Evolutionary conservation across 495 filamentous ascomycete genomes (phyloP).

Genomic region (Rusavskia elegans): DNA sequence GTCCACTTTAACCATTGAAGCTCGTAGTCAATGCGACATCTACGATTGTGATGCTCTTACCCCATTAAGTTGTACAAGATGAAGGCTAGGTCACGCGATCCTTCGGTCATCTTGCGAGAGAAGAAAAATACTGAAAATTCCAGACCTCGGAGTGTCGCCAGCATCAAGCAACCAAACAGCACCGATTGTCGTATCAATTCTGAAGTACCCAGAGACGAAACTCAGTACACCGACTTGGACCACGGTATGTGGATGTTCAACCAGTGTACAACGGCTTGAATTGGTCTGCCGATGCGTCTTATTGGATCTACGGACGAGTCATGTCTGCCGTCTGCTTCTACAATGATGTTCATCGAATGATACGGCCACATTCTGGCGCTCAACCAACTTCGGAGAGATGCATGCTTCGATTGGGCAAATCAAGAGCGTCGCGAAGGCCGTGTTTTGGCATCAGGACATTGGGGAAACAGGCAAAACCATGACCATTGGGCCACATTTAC

Average conservation of each 20-base stretch:
- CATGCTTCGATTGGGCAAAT: conserved; percentile 41
- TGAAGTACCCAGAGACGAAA: conserved; percentile 37
- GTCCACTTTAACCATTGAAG: too few relatives aligned
- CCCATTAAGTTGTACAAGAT: background rate
- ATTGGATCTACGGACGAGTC: conserved; percentile 37
- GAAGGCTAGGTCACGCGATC: background rate
- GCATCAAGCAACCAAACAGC: conserved; percentile 24
- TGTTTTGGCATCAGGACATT: conserved; percentile 73
- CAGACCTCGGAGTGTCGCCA: conserved; percentile 15
- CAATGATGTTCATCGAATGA: conserved; percentile 65
- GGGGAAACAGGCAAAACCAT: conserved; percentile 51
- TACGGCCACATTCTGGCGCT: conserved; percentile 49
- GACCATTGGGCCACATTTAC: conserved; percentile 50
- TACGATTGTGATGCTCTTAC: too few relatives aligned
- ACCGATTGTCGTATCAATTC: conserved; percentile 29
- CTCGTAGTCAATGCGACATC: too few relatives aligned
- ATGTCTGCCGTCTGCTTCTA: conserved; percentile 53
- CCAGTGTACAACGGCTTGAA: conserved; percentile 44
- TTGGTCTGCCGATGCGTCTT: too few relatives aligned
- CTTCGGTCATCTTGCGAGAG: background rate
- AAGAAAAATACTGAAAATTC: conserved; percentile 1
- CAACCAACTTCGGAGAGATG: conserved; percentile 24
- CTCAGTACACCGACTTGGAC: conserved; percentile 46
- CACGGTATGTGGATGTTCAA: conserved; percentile 66
- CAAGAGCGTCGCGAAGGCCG: conserved; percentile 60